Percentiles rank a stretch among this genome's conserved stretches.
These are phyloP conservation scores for Microsporum canis DNA, from an alignment of 2,329 filamentous ascomycete species.

Conservation along the genomic window DNA sequence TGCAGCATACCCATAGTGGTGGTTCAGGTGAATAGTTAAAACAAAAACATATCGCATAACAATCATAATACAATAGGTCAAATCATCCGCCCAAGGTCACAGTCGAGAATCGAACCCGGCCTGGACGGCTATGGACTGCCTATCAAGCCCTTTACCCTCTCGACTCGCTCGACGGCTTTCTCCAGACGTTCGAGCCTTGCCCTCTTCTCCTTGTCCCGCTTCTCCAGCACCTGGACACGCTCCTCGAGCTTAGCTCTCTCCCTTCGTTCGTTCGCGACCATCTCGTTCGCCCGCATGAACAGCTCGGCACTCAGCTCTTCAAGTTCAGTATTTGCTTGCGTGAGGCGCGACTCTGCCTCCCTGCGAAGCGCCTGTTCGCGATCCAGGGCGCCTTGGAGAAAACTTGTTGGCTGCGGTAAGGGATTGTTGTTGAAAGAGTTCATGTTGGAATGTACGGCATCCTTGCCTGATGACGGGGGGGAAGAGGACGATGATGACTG, in stretches of 20 bases:
- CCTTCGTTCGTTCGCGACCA: constrained; percentile 52
- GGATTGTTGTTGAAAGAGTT: constrained; percentile 7
- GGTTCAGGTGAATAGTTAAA: not conserved
- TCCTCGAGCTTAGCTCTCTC: constrained; percentile 44
- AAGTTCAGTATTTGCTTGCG: constrained; percentile 46
- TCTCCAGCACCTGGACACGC: constrained; percentile 36
- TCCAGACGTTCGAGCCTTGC: constrained; percentile 45
- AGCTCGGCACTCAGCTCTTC: constrained; percentile 50
- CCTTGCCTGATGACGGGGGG: constrained; percentile 8
- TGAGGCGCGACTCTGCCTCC: constrained; percentile 46
- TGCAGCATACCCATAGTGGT: not conserved
- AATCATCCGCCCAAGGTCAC: not conserved
- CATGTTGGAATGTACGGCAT: constrained; percentile 9
- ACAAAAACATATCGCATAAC: not conserved
- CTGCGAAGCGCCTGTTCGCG: constrained; percentile 45
- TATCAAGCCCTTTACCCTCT: constrained; percentile 43
- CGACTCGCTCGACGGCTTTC: constrained; percentile 45
- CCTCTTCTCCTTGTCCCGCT: constrained; percentile 40
- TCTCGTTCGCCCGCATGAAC: constrained; percentile 55
- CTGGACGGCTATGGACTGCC: not conserved
- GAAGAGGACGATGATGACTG: constrained; percentile 14
- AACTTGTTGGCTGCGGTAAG: constrained; percentile 15
- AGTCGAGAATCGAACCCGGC: not conserved
- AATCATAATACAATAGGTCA: not conserved
- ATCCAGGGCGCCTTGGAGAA: constrained; percentile 42